Base-by-base conservation (phyloP, 768 basidiomycete species). In the Hortiboletus campestris region DNA sequence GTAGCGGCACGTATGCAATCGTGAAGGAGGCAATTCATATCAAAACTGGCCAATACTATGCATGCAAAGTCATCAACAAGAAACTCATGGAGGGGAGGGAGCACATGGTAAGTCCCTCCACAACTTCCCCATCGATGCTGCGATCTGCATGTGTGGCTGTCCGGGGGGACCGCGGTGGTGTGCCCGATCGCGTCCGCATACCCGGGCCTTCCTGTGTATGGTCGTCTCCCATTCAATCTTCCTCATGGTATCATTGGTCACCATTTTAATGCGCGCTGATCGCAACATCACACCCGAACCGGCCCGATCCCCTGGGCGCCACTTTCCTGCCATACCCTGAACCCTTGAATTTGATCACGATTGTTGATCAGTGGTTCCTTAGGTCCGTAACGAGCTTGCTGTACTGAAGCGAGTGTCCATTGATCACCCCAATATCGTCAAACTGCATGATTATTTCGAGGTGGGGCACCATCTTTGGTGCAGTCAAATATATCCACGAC, bases 1-100 rank as follows among this genome's bases (percentile, higher is more conserved):
- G n/a, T 25, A 94, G 90, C 66, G 94, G 94, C 46, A 97, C 94
- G 41, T 98, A 97, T 67, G 92, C 92, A 57, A 92, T 94, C 70
- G 92, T 94, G 46, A 94, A 93, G 74, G 94, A 97, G 77, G 94
- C 94, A 42, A 90, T 95, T 28, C 93, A 96, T 67, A 87, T 96
- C 76, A 86, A 89, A 76, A 93, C 94, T 1, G 85, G 85, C 20
- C 83, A 97, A 72, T 96, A 95, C 76, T 98, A 89, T 78, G 97
- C 96, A 19, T 98, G 95, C 83, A 99, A 99, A 74, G 97, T 98
- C 66, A 94, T 98, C 76, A 98, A 96, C 85, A 98, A 98, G 82
- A 94, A 95, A 67, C 84, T 97, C 55, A 97, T 96, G 94, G 91
- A 96, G 70, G 96, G 96, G 6, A 80, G 96, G 60, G 96, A 98